Evolutionary conservation across 306 rosid species (phyloP).

Genomic region (Rosa persica): DNA sequence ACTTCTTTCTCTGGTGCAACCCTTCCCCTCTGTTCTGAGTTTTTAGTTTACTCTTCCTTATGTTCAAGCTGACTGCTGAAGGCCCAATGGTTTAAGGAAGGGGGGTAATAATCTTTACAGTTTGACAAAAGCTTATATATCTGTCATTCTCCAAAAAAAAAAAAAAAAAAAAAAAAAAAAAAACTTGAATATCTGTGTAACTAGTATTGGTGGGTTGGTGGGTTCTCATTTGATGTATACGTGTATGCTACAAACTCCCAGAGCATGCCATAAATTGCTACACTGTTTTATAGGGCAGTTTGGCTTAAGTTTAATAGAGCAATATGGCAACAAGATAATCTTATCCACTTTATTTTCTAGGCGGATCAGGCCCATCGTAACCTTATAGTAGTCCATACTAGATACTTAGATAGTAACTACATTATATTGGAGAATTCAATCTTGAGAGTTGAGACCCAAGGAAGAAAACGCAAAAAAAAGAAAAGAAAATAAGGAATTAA

Average conservation of each 20-base stretch:
- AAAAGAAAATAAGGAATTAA: background rate
- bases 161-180: no score
- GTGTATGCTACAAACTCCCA: background rate
- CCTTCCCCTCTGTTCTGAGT: background rate
- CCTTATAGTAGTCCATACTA: background rate
- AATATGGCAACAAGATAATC: background rate
- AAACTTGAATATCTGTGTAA: no score
- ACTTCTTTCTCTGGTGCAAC: background rate
- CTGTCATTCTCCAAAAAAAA: no score
- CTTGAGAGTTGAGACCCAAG: background rate
- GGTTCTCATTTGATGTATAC: background rate
- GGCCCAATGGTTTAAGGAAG: background rate
- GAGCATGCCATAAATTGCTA: background rate
- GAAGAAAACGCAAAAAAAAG: background rate
- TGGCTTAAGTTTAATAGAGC: background rate
- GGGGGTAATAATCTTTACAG: background rate
- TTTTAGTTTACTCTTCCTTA: background rate
- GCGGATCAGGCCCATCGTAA: background rate
- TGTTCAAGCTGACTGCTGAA: background rate
- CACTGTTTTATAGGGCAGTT: background rate
- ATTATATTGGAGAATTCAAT: background rate
- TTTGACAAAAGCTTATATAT: background rate
- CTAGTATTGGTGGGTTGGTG: background rate
- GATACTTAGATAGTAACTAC: background rate
- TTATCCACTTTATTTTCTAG: background rate